These are phyloP conservation scores for Cercospora beticola DNA, from an alignment of 2,329 filamentous ascomycete genomes.

Conservation along the genomic window DNA sequence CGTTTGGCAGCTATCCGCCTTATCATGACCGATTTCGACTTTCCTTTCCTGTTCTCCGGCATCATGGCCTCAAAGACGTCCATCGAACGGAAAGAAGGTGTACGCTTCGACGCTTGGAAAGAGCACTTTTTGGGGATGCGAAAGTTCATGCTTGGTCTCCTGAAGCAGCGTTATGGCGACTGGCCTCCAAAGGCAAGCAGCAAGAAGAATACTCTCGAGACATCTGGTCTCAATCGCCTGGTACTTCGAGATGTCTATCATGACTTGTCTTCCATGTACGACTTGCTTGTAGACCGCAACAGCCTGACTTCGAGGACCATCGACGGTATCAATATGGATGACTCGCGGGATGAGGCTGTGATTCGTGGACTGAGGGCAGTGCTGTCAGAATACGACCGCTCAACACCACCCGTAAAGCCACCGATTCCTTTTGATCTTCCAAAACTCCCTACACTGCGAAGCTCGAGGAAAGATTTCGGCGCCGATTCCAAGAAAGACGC, in stretches of 20 bases:
- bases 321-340: slow-evolving; percentile 62
- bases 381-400: slow-evolving; percentile 84
- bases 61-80: slow-evolving; percentile 80
- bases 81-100: slow-evolving; percentile 67
- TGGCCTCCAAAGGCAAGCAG: slow-evolving; percentile 90
- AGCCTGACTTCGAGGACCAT: slow-evolving; percentile 75
- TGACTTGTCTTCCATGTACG: slow-evolving; percentile 84
- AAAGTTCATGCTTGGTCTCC: slow-evolving; percentile 70
- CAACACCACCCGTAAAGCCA: slow-evolving; percentile 83
- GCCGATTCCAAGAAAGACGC: slow-evolving; percentile 71
- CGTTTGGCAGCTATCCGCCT: slow-evolving; percentile 68
- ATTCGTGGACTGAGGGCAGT: slow-evolving; percentile 73
- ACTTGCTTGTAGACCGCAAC: slow-evolving; percentile 78
- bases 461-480: slow-evolving; percentile 64
- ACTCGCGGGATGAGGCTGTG: slow-evolving; percentile 57
- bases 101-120: slow-evolving; percentile 84
- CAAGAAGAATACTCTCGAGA: slow-evolving; percentile 87
- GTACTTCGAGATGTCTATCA: slow-evolving; percentile 80
- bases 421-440: slow-evolving; percentile 90
- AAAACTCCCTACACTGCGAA: slow-evolving; percentile 67
- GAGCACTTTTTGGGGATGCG: slow-evolving; percentile 71
- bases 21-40: slow-evolving; percentile 84
- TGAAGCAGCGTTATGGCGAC: slow-evolving; percentile 64
- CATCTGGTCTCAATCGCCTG: slow-evolving; percentile 80
- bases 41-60: slow-evolving; percentile 84